phyloP scores from a whole-genome alignment of 2,329 filamentous ascomycete species.

The Macrophomina tecta region DNA sequence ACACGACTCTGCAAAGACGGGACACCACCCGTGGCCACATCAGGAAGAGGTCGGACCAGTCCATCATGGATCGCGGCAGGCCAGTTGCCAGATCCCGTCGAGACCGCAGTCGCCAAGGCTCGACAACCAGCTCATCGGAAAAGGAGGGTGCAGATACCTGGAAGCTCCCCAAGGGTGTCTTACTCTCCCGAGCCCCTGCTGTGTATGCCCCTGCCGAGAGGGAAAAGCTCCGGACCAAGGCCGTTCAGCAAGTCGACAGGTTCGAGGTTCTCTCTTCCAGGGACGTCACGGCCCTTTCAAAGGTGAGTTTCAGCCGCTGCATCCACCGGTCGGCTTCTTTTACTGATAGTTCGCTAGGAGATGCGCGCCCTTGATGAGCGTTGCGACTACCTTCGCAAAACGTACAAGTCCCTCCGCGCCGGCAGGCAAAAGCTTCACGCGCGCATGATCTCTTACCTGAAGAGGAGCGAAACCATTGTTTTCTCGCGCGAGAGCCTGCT shows the following conservation, averaged over 20 bases:
- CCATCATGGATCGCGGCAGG: constrained; percentile 46
- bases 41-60: constrained; percentile 41
- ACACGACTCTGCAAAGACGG: constrained; percentile 3
- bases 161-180: constrained; percentile 46
- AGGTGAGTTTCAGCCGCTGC: constrained; percentile 49
- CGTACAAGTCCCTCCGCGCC: constrained; percentile 75
- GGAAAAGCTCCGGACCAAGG: constrained; percentile 46
- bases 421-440: constrained; percentile 78
- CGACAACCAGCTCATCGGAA: constrained; percentile 43
- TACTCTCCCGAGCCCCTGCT: constrained; percentile 41
- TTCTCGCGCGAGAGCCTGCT: constrained; percentile 78
- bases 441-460: constrained; percentile 78
- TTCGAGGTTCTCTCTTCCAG: constrained; percentile 49
- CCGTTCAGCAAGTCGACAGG: constrained; percentile 46
- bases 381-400: constrained; percentile 78
- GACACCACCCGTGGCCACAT: constrained; percentile 8
- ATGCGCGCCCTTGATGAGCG: constrained; percentile 77
- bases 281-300: constrained; percentile 61
- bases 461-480: constrained; percentile 71
- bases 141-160: constrained; percentile 41
- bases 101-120: constrained; percentile 37
- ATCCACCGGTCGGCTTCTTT: constrained; percentile 29
- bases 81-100: constrained; percentile 37
- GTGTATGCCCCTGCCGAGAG: constrained; percentile 45
- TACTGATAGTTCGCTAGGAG: constrained; percentile 56